These are phyloP conservation scores for Yamadazyma taylorii DNA, from an alignment of 1,139 yeast species.

Conservation along the genomic window DNA sequence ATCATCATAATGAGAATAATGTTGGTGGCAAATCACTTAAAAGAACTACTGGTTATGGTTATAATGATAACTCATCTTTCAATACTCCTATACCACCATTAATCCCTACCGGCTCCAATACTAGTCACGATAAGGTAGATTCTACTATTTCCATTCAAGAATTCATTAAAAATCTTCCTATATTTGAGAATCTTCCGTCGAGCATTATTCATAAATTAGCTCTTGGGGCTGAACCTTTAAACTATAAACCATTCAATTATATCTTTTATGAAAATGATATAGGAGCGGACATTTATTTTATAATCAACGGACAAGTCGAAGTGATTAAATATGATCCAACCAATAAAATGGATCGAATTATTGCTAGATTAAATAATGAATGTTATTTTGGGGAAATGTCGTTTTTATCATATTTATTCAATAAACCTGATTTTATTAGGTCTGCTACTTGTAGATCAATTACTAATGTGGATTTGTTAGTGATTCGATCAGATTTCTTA, in stretches of 20 bases:
- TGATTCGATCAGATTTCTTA: slow-evolving; percentile 54
- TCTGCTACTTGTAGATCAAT: slow-evolving; percentile 66
- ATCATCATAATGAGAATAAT: too few species aligned
- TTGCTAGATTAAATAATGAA: slow-evolving; percentile 63
- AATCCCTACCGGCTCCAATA: slow-evolving; percentile 4
- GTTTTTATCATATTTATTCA: slow-evolving; percentile 52
- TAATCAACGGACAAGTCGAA: slow-evolving; percentile 70
- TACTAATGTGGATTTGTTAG: slow-evolving; percentile 57
- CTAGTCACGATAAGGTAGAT: slow-evolving; percentile 26
- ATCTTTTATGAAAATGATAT: slow-evolving; percentile 58
- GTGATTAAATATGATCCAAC: slow-evolving; percentile 46
- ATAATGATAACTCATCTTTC: neutral
- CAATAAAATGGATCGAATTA: slow-evolving; percentile 17
- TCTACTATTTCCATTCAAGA: slow-evolving; percentile 56
- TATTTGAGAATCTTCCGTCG: slow-evolving; percentile 57
- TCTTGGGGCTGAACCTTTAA: slow-evolving; percentile 57
- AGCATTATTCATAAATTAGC: slow-evolving; percentile 63
- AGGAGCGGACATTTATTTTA: slow-evolving; percentile 65
- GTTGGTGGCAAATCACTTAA: too few species aligned
- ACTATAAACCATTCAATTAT: slow-evolving; percentile 55
- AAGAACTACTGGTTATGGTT: too few species aligned
- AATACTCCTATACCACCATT: slow-evolving; percentile 1
- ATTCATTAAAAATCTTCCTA: slow-evolving; percentile 55
- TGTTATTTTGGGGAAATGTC: slow-evolving; percentile 79
- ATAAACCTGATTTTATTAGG: slow-evolving; percentile 32